phyloP scores from a whole-genome alignment of 495 filamentous ascomycete species.

The Chlorociboria aeruginascens region DNA sequence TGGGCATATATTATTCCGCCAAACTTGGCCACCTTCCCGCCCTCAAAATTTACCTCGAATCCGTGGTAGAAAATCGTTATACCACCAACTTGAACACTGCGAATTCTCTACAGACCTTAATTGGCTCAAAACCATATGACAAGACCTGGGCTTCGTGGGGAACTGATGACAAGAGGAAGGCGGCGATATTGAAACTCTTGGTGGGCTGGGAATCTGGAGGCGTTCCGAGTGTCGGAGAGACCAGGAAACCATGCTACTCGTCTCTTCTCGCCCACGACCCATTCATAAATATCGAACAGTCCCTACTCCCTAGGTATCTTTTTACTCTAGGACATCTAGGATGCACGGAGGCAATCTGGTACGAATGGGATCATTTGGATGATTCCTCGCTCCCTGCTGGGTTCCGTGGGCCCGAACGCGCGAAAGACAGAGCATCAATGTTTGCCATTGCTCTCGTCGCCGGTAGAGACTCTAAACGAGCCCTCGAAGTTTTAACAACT shows the following conservation, averaged over 20 bases:
- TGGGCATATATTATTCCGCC: conserved; percentile 10
- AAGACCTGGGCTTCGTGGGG: too few relatives aligned
- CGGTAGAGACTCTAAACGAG: not conserved
- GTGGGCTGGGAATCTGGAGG: conserved; percentile 4
- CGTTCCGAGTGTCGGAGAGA: not conserved
- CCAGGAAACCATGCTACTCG: conserved; percentile 1
- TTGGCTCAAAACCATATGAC: too few relatives aligned
- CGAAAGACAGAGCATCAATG: not conserved
- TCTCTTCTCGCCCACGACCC: not conserved
- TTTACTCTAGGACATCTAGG: conserved; percentile 3
- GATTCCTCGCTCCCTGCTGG: not conserved
- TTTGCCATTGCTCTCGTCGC: conserved; percentile 6
- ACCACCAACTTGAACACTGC: not conserved
- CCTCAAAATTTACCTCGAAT: not conserved
- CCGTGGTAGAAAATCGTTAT: not conserved
- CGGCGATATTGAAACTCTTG: not conserved
- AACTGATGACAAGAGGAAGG: not conserved
- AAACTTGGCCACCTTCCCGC: not conserved
- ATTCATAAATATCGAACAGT: not conserved
- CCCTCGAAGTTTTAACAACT: not conserved
- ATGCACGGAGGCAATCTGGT: conserved; percentile 1
- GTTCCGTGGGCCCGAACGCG: not conserved
- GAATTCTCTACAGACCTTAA: too few relatives aligned
- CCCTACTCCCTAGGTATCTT: not conserved
- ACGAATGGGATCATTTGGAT: not conserved